Percentiles rank a stretch among this genome's conserved stretches.
Conservation (phyloP, 2,329 filamentous ascomycete species). For the Colletotrichum melonis region DNA sequence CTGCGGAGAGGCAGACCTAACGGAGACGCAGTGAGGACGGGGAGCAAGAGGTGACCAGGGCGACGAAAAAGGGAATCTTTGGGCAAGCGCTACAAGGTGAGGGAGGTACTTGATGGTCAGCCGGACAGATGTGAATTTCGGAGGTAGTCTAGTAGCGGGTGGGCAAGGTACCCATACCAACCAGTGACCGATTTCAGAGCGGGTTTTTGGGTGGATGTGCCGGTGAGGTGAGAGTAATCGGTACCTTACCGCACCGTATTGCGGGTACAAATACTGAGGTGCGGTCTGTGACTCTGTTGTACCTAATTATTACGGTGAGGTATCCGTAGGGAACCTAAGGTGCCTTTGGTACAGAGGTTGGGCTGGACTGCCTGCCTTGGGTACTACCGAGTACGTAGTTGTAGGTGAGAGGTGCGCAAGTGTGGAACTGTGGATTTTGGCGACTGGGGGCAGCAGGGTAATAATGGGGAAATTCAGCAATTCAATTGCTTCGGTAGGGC, state of each 20-base stretch:
- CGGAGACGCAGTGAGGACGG: neutral
- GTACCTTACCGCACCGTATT: conserved; percentile 1
- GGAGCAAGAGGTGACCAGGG: conserved; percentile 9
- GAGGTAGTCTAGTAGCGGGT: conserved; percentile 15
- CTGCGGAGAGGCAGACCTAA: neutral
- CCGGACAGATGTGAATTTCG: conserved; percentile 34
- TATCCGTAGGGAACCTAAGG: neutral
- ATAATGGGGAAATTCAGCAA: neutral
- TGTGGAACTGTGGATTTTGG: conserved; percentile 3
- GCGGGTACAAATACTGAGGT: neutral
- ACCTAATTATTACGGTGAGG: neutral
- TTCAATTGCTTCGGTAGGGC: neutral
- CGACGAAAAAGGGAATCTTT: conserved; percentile 17
- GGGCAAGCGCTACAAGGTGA: neutral
- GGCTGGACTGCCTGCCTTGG: conserved; percentile 17
- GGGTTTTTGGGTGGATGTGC: conserved; percentile 23
- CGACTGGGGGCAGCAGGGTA: neutral
- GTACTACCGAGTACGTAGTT: no score
- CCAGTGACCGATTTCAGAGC: conserved; percentile 15
- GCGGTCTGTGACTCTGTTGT: no score
- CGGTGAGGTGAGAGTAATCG: neutral
- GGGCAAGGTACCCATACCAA: conserved; percentile 13
- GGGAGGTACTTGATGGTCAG: conserved; percentile 28
- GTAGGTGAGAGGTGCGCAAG: no score
- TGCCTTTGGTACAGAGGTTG: conserved; percentile 5